Evolutionary conservation across 306 rosid species (phyloP), one percentile per base, ranked within the genome.

Genomic region (Parietaria judaica): DNA sequence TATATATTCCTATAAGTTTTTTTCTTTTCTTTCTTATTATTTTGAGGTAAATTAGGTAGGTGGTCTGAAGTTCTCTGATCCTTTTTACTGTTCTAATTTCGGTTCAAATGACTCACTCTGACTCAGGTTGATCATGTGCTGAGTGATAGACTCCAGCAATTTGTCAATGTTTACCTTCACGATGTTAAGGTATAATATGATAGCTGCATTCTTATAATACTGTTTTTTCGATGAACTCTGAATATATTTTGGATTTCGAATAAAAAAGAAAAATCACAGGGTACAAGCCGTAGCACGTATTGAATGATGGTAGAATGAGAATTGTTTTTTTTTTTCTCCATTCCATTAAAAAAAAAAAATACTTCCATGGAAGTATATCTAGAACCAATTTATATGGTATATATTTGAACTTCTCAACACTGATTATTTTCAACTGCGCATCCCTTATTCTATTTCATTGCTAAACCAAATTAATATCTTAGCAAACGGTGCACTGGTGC

Each of bases 101-200:
- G 50, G 50, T 65, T 51, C 70, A 35, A 53, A 61, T 65, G 34
- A 36, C 71, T 48, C 63, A 49, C 73, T 64, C 78, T 84, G 95
- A 81, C 73, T 67, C 78, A 87, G 95, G 83, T 84, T 64, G 86
- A 87, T 66, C 85, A 84, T 78, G 71, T 78, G 75, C 70, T 87
- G 48, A 79, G 78, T 76, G 89, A 78, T 43, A 76, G 73, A 70
- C 71, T 87, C 71, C 67, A 63, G 49, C 74, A 83, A 34, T 68
- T 82, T 62, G 77, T 87, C 65, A 74, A 76, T 72, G 83, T 67
- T 68, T 91, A 87, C 74, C 83, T 87, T 71, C 76, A 72, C 0
- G 92, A 87, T 66, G 75, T 87, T 49, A 87, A 87, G 95, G 95
- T 87, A 82, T 51, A 54, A 15, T 51, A 36, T 57, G 69, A 14